A percentile compares a stretch with the other conserved stretches of the same genome.
These are phyloP conservation scores for Euphorbia peplus DNA, from an alignment of 345 rosid species.

Conservation along the genomic window DNA sequence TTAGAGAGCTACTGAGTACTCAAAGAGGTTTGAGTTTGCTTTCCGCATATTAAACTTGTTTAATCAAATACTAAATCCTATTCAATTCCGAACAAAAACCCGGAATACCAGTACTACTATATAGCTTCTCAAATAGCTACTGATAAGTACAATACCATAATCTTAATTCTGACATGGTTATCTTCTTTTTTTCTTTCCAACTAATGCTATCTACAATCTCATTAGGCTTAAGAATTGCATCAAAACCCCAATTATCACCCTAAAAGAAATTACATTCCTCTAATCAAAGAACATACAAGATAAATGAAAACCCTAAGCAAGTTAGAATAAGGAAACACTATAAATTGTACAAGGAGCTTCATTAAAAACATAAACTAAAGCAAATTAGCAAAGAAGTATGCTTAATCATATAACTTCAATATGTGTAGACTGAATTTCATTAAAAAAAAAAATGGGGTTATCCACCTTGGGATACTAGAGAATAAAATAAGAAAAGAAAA, in stretches of 20 bases:
- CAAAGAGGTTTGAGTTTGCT: no score
- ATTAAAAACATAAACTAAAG: not conserved
- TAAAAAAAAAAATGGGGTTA: not conserved
- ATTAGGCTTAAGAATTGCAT: constrained; percentile 5
- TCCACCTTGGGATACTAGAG: not conserved
- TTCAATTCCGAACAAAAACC: no score
- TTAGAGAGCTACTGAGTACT: no score
- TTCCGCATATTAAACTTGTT: no score
- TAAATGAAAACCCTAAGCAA: not conserved
- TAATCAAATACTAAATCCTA: no score
- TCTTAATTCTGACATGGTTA: not conserved
- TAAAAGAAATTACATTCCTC: not conserved
- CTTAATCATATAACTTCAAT: not conserved
- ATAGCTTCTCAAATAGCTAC: not conserved
- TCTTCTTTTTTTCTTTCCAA: not conserved
- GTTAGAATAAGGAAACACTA: not conserved
- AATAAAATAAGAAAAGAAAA: not conserved
- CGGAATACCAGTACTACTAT: not conserved
- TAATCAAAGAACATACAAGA: not conserved
- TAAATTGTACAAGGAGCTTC: not conserved
- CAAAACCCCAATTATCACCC: not conserved
- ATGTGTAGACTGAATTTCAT: not conserved
- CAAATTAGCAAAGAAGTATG: not conserved
- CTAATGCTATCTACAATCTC: not conserved
- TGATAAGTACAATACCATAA: not conserved